Conservation (phyloP, 1,284 basidiomycete genomes). For the Pholiota adiposa region DNA sequence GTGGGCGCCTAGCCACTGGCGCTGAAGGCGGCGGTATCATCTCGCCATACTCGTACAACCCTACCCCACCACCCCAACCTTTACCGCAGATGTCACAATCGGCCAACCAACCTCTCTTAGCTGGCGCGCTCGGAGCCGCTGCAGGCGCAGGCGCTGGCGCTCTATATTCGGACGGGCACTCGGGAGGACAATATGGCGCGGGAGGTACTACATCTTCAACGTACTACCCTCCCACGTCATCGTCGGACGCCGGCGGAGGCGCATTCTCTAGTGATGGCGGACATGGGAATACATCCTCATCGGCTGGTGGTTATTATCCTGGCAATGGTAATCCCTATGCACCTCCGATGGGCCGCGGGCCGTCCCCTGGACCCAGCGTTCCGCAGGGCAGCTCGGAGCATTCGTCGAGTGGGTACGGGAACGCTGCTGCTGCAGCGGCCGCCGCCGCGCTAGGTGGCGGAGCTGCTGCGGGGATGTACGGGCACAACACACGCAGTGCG, state of each 20-base stretch:
- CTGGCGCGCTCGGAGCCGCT: background rate
- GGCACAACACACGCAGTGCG: constrained; percentile 19
- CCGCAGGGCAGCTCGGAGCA: constrained; percentile 14
- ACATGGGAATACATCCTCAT: background rate
- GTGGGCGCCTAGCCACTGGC: constrained; percentile 36
- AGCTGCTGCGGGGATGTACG: background rate
- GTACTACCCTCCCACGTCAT: background rate
- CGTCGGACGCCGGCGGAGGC: background rate
- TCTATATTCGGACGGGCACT: background rate
- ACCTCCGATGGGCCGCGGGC: constrained; percentile 13
- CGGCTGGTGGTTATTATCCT: constrained; percentile 8
- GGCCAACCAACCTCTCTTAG: background rate
- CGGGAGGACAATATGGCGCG: constrained; percentile 3
- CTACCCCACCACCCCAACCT: background rate
- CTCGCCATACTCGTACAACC: constrained; percentile 35
- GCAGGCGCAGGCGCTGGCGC: constrained; percentile 7
- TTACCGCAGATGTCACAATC: constrained; percentile 8
- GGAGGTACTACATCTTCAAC: background rate
- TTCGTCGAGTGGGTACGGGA: constrained; percentile 14
- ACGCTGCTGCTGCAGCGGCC: constrained; percentile 2
- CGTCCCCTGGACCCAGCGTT: constrained; percentile 14
- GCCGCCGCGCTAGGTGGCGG: constrained; percentile 4
- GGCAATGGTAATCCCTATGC: constrained; percentile 18
- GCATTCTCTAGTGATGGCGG: constrained; percentile 2
- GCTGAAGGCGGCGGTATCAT: constrained; percentile 41